phyloP scores from a whole-genome alignment of 139 green algal species.

The Haematococcus lacustris region DNA sequence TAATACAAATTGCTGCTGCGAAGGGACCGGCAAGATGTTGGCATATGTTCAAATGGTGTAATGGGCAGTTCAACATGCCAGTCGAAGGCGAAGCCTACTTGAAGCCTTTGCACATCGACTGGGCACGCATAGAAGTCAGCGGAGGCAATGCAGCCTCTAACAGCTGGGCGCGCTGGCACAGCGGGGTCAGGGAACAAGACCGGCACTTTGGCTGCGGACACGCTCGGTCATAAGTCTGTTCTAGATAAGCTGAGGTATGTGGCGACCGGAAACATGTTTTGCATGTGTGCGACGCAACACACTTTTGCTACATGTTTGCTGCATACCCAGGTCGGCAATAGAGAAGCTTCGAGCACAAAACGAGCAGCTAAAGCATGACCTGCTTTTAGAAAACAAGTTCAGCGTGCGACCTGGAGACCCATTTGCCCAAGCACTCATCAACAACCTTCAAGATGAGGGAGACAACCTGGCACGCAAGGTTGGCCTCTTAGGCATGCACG shows the following conservation, averaged over 20 bases:
- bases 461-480: constrained; percentile 49
- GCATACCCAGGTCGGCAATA: constrained; percentile 73
- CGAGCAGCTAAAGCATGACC: constrained; percentile 78
- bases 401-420: constrained; percentile 55
- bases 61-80: too few species aligned
- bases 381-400: constrained; percentile 87
- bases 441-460: constrained; percentile 40
- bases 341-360: constrained; percentile 77
- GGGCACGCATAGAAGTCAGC: too few species aligned
- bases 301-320: too few species aligned
- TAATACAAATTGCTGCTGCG: too few species aligned
- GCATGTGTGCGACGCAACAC: too few species aligned
- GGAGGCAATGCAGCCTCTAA: too few species aligned
- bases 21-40: not conserved
- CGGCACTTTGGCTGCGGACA: constrained; percentile 19
- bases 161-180: too few species aligned
- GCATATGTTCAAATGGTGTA: not conserved
- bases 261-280: not conserved
- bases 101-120: too few species aligned
- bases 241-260: constrained; percentile 46
- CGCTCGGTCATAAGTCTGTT: constrained; percentile 46
- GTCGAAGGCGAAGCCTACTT: too few species aligned
- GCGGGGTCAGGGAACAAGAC: too few species aligned
- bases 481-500: not conserved
- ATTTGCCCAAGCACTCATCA: constrained; percentile 33